phyloP scores from a whole-genome alignment of 2,329 filamentous ascomycete species.

The Periglandula ipomoeae region DNA sequence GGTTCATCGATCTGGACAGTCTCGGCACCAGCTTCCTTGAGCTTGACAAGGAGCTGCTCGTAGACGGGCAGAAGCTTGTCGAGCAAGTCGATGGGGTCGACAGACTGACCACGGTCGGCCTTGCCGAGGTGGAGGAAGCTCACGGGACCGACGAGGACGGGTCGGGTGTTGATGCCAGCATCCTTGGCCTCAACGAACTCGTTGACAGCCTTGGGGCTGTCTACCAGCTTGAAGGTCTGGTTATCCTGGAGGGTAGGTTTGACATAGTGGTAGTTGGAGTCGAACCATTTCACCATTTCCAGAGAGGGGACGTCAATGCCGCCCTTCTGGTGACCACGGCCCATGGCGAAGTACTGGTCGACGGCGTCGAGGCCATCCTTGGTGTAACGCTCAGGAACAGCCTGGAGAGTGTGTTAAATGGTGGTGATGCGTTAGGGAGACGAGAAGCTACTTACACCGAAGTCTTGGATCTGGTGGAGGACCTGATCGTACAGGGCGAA shows the following conservation, averaged over 20 bases:
- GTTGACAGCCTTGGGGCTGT: conserved; percentile 83
- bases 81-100: conserved; percentile 88
- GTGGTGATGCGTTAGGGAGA: conserved; percentile 9
- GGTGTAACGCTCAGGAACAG: conserved; percentile 86
- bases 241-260: conserved; percentile 96
- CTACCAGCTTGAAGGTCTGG: conserved; percentile 86
- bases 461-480: conserved; percentile 95
- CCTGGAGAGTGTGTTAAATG: conserved; percentile 38
- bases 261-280: conserved; percentile 99
- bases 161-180: conserved; percentile 84
- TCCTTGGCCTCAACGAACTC: conserved; percentile 98
- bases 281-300: conserved; percentile 99
- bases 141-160: conserved; percentile 90
- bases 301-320: conserved; percentile 85
- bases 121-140: conserved; percentile 97
- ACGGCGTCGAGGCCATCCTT: conserved; percentile 78
- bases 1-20: conserved; percentile 98
- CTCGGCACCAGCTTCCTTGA: conserved; percentile 94
- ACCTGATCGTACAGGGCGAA: conserved; percentile 99
- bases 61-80: conserved; percentile 92
- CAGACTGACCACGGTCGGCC: conserved; percentile 89
- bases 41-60: conserved; percentile 81
- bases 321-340: conserved; percentile 93
- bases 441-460: conserved; percentile 59
- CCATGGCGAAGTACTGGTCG: conserved; percentile 99